Conservation (phyloP, 1,284 basidiomycete species). For the Gymnopus androsaceus region DNA sequence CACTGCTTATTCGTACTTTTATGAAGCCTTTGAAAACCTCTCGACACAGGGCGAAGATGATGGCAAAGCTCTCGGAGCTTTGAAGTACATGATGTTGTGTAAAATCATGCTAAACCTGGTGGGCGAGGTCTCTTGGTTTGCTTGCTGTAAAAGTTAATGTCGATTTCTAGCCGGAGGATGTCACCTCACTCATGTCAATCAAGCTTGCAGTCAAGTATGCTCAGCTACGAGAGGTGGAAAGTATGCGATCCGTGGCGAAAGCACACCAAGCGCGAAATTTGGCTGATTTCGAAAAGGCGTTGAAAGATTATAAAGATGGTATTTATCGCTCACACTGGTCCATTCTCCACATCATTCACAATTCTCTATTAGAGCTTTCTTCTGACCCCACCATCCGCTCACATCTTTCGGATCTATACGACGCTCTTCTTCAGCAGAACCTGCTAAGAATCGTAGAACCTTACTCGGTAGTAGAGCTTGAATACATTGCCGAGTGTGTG, state of each 20-base stretch:
- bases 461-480: slow-evolving; percentile 90
- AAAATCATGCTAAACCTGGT: slow-evolving; percentile 98
- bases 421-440: slow-evolving; percentile 95
- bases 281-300: slow-evolving; percentile 85
- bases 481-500: slow-evolving; percentile 87
- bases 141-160: neutral
- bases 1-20: slow-evolving; percentile 97
- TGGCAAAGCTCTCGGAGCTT: slow-evolving; percentile 68
- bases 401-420: slow-evolving; percentile 91
- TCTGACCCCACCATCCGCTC: slow-evolving; percentile 93
- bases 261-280: slow-evolving; percentile 93
- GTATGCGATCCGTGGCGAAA: slow-evolving; percentile 91
- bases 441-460: slow-evolving; percentile 93
- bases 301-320: slow-evolving; percentile 90
- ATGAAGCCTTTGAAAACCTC: slow-evolving; percentile 90
- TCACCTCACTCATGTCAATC: slow-evolving; percentile 81
- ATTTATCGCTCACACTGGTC: slow-evolving; percentile 22
- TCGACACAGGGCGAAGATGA: slow-evolving; percentile 72
- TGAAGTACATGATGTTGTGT: slow-evolving; percentile 98
- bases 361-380: slow-evolving; percentile 73
- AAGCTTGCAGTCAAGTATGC: slow-evolving; percentile 90
- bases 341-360: neutral
- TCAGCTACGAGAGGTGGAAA: slow-evolving; percentile 82
- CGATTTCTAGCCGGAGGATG: slow-evolving; percentile 80
- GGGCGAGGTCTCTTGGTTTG: slow-evolving; percentile 27